Base-by-base conservation (phyloP, 257 asterid species). In the Phtheirospermum japonicum region DNA sequence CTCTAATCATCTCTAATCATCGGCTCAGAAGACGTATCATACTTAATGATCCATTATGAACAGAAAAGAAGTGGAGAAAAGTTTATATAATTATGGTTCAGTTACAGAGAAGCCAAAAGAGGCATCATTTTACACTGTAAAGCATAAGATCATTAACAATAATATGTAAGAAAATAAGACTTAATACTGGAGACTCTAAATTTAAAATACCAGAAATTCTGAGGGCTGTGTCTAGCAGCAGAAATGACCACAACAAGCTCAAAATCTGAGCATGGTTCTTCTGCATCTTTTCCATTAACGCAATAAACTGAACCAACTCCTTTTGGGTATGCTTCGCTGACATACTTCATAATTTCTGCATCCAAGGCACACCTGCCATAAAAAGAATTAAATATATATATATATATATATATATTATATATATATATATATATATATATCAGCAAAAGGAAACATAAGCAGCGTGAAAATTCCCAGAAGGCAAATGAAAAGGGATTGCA, bases 171-270 rank as follows among this genome's bases (percentile, higher is more conserved):
- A 66, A 46, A 51, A 39, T 17, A 30, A 28, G 32, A 61, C 6
- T 46, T 63, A 23, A 64, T 37, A 56, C 61, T 17, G 40, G 54
- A 36, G 60, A 9, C 53, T 36, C 30, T 53, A 50, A 55, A 53
- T 17, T 54, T 49, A 57, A n/a, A 85, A 18, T 76, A 89, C 99
- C 99, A 89, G 75, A 92, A 92, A 73, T 89, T 92, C 71, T 89
- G 96, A 65, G 99, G 99, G 82, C 96, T 92, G 58, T 71, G 87
- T 70, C 92, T 87, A 66, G 86, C 81, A 73, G 99, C 97, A 75
- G 83, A 89, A 80, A 92, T 86, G 51, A 89, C 91, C 72, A 89
- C 95, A 73, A 80, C 97, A 72, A 92, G 87, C 80, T 85, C 96
- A 78, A 92, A 92, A 64, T 89, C 80, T 12, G 76, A 76, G 65